These are phyloP conservation scores for Abrus pulchellus DNA, from an alignment of 306 rosid species.

Conservation along the genomic window DNA sequence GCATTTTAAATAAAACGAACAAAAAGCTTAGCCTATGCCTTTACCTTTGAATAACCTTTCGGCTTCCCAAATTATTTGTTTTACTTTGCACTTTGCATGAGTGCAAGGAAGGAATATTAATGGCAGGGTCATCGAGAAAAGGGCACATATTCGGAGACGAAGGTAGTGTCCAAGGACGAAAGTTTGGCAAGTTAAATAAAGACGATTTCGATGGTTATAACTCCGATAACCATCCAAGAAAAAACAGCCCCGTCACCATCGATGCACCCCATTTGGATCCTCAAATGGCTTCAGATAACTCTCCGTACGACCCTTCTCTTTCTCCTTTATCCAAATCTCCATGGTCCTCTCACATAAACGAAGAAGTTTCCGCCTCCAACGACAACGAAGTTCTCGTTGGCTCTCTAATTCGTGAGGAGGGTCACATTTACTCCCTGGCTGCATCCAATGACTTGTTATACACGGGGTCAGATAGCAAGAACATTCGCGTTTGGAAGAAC, in stretches of 20 bases:
- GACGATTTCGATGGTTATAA: conserved; percentile 45
- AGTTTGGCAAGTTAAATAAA: conserved; percentile 51
- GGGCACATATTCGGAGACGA: conserved; percentile 50
- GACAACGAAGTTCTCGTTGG: conserved; percentile 60
- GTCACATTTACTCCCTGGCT: conserved; percentile 89
- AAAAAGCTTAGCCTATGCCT: neutral
- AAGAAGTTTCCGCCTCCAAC: conserved; percentile 29
- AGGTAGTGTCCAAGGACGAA: conserved; percentile 45
- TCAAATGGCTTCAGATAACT: conserved; percentile 38
- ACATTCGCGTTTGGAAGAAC: conserved; percentile 93
- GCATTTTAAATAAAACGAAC: neutral
- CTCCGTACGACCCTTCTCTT: conserved; percentile 39
- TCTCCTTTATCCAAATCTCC: conserved; percentile 81
- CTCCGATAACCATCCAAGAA: conserved; percentile 36
- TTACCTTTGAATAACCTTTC: neutral
- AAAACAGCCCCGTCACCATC: neutral
- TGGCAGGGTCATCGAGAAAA: conserved; percentile 56
- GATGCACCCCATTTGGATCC: conserved; percentile 43
- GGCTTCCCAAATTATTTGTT: neutral
- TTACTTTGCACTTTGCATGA: conserved; percentile 25
- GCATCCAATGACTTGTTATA: conserved; percentile 72
- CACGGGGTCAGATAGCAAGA: conserved; percentile 92
- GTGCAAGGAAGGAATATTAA: conserved; percentile 34
- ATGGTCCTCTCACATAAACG: conserved; percentile 72
- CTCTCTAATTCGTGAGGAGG: conserved; percentile 87